These are phyloP conservation scores for Nemophila menziesii DNA, from an alignment of 257 asterid genomes.

Conservation along the genomic window DNA sequence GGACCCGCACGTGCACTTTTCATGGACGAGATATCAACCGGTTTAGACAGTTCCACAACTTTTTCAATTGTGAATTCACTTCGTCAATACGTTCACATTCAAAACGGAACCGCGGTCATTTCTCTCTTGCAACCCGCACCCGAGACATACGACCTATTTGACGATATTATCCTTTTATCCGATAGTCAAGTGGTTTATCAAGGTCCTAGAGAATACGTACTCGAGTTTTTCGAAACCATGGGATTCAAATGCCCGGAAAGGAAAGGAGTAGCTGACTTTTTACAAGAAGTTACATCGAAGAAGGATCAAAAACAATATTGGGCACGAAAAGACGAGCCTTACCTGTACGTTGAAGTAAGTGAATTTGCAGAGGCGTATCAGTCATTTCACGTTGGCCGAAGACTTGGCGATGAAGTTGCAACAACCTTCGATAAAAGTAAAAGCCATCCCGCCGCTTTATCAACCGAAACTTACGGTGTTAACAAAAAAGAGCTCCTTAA, in stretches of 20 bases:
- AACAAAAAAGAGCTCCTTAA: conserved; percentile 60
- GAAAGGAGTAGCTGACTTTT: conserved; percentile 85
- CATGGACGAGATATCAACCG: conserved; percentile 96
- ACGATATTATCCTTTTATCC: conserved; percentile 68
- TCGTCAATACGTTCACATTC: conserved; percentile 60
- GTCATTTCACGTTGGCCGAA: conserved; percentile 55
- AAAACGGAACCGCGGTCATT: conserved; percentile 72
- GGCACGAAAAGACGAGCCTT: conserved; percentile 47
- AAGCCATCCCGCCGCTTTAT: conserved; percentile 62
- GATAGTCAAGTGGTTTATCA: conserved; percentile 76
- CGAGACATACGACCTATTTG: conserved; percentile 68
- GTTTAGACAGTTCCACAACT: conserved; percentile 86
- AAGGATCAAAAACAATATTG: conserved; percentile 87
- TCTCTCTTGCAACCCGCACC: conserved; percentile 94
- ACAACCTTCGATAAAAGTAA: conserved; percentile 55
- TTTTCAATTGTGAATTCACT: conserved; percentile 70
- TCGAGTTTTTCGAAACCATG: conserved; percentile 62
- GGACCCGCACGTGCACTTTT: conserved; percentile 84
- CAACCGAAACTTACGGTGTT: conserved; percentile 48
- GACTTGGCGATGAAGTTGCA: conserved; percentile 53
- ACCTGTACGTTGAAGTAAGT: conserved; percentile 33
- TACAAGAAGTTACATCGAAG: conserved; percentile 89
- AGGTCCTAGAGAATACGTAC: conserved; percentile 67
- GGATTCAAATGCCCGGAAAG: conserved; percentile 84
- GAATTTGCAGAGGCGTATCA: conserved; percentile 71